Base-by-base conservation (phyloP, 2,329 filamentous ascomycete genomes). In the Chrysoporthe cubensis region DNA sequence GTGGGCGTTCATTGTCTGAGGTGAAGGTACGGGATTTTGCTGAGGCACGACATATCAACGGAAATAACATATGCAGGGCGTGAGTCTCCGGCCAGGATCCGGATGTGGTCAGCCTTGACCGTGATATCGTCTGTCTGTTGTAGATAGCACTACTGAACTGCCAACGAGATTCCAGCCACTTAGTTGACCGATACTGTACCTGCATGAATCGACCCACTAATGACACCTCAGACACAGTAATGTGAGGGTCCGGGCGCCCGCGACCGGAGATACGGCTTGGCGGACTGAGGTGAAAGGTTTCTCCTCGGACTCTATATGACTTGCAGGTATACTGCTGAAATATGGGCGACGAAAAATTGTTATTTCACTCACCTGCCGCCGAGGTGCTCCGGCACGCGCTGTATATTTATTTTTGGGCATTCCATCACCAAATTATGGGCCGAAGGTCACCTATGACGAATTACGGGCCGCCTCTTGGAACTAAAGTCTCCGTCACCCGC, bases 201-300 rank as follows among this genome's bases (percentile, higher is more conserved):
- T 54, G 61, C 48, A 43, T 26, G 61, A 18, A 16, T 21, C 34
- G 61, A 63, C 61, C 62, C 62, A 64, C 62, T 64, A 34, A n/a
- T 64, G 62, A 21, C 62, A 56, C 48, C 62, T 64, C 62, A 54
- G 37, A 13, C 50, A 13, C 42, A 34, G 34, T 46, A 44, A 60
- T 43, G n/a, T 34, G 26, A 56, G 37, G 40, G 52, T 18, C 62
- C n/a, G 2, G 42, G 42, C 42, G 48, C 62, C 62, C 37, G 62
- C 48, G 52, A 56, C 62, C 62, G 62, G 62, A 56, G 62, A 32
- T 57, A 56, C 14, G 50, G 52, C 13, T 34, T 26, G 61, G 61
- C 50, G 43, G 46, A 21, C n/a, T 18, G n/a, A 43, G 46, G 46
- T 54, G 32, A 56, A 52, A 62, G 60, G 44, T 62, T 62, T 11